These are phyloP conservation scores for Metahyphopichia silvanorum DNA, from an alignment of 805 yeast species.

Conservation along the genomic window DNA sequence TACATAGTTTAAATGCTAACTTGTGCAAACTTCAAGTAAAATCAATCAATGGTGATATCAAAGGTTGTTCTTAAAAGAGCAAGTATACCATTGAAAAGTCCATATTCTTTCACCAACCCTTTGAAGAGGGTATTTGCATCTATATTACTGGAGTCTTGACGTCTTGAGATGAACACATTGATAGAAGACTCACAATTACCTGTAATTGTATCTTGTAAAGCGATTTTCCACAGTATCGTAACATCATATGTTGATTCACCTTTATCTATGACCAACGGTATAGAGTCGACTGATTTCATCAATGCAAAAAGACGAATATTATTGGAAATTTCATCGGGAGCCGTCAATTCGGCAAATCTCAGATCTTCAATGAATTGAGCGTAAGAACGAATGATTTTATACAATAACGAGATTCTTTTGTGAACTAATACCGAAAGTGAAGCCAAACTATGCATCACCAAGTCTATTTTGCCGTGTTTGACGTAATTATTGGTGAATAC, in stretches of 20 bases:
- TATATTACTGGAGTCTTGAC: constrained; percentile 6
- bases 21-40: too few relatives aligned
- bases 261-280: constrained; percentile 11
- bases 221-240: constrained; percentile 21
- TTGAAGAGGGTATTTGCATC: constrained; percentile 13
- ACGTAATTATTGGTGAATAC: constrained; percentile 20
- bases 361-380: constrained; percentile 10
- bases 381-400: constrained; percentile 18
- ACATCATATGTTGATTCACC: background rate
- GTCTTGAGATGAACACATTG: constrained; percentile 6
- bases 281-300: constrained; percentile 16
- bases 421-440: constrained; percentile 24
- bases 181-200: constrained; percentile 23
- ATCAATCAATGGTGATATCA: constrained; percentile 3
- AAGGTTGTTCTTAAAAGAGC: constrained; percentile 20
- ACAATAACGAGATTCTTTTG: constrained; percentile 16
- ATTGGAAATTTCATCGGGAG: constrained; percentile 11
- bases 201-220: constrained; percentile 13
- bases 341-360: constrained; percentile 6
- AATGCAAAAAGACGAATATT: constrained; percentile 13
- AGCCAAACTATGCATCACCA: constrained; percentile 28
- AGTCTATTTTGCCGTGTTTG: constrained; percentile 22
- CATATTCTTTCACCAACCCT: constrained; percentile 20
- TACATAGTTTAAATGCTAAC: background rate
- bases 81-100: constrained; percentile 20